Evolutionary conservation across 2,329 filamentous ascomycete species (phyloP), one percentile per base, ranked within the genome.

Genomic region (Colletotrichum siamense): DNA sequence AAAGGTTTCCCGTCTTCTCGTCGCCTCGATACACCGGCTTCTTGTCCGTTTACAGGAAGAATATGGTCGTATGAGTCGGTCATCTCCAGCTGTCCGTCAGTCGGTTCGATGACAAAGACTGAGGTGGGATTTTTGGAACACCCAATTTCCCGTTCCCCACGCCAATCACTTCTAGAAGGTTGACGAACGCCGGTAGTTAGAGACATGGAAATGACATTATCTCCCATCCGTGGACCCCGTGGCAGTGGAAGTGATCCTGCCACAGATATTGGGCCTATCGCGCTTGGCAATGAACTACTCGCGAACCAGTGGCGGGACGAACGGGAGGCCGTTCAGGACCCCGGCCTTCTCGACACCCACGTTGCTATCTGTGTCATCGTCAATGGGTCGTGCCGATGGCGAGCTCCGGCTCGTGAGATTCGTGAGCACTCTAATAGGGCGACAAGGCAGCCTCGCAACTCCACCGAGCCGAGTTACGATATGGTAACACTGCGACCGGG

Each of bases 161-260:
- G 76, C 32, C 57, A 77, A 69, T 72, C 69, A 69, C 69, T 77
- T 77, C 76, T 77, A 77, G 76, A 77, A 77, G 76, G 64, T 77
- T 73, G 61, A 77, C 36, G 55, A 72, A 73, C 63, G 39, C 49
- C 76, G 74, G 74, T 77, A 77, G 76, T 74, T 69, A 44, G 66
- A 65, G 66, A 49, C 52, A 74, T 73, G 69, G 76, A 77, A 77
- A 77, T 77, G 76, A 77, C 61, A 63, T 77, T 61, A 77, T 77
- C 76, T 77, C 74, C 74, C 70, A 44, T 63, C 67, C 62, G 65
- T 63, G 63, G 63, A 71, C 52, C 74, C 73, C 65, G 44, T 62
- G 55, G 62, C 62, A 62, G 49, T 70, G 70, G 65, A 67, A 57
- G 52, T 44, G 39, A 57, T 68, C 65, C 62, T 69, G 74, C 61